Conservation (phyloP, 2,329 filamentous ascomycete species). For the Paraphaeosphaeria sporulosa region DNA sequence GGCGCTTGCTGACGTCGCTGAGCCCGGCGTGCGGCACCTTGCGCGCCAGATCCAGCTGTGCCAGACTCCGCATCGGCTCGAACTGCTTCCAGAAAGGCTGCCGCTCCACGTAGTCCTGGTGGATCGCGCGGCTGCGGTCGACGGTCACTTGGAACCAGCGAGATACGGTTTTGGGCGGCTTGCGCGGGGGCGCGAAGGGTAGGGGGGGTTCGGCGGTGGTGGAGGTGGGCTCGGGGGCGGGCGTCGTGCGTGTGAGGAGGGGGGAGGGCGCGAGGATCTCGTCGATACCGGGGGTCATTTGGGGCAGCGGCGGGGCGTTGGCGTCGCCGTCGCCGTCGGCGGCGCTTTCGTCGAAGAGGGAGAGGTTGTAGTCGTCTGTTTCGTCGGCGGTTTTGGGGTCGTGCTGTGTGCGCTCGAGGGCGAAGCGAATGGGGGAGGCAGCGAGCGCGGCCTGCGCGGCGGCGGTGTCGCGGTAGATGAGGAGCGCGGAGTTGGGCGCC, state of each 20-base stretch:
- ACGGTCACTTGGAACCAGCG: constrained; percentile 53
- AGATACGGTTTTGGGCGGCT: constrained; percentile 26
- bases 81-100: constrained; percentile 46
- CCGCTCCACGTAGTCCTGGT: constrained; percentile 52
- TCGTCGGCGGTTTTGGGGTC: constrained; percentile 8
- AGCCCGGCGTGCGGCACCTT: constrained; percentile 51
- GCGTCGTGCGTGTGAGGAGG: constrained; percentile 12
- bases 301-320: neutral
- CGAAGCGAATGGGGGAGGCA: constrained; percentile 56
- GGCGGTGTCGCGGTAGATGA: constrained; percentile 54
- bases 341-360: constrained; percentile 21
- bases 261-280: constrained; percentile 41
- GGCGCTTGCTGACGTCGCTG: constrained; percentile 50
- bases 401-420: constrained; percentile 45
- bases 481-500: constrained; percentile 54
- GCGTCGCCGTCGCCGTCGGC: neutral
- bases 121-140: constrained; percentile 48
- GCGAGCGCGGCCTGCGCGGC: constrained; percentile 53
- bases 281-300: constrained; percentile 30
- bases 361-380: constrained; percentile 1
- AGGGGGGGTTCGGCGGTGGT: constrained; percentile 20
- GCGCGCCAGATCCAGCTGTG: constrained; percentile 49
- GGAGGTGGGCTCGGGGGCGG: constrained; percentile 3
- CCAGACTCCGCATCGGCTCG: constrained; percentile 39
- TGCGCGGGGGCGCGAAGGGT: constrained; percentile 29